phyloP scores from a whole-genome alignment of 2,329 filamentous ascomycete species.

The Chalaropsis ovoidea region DNA sequence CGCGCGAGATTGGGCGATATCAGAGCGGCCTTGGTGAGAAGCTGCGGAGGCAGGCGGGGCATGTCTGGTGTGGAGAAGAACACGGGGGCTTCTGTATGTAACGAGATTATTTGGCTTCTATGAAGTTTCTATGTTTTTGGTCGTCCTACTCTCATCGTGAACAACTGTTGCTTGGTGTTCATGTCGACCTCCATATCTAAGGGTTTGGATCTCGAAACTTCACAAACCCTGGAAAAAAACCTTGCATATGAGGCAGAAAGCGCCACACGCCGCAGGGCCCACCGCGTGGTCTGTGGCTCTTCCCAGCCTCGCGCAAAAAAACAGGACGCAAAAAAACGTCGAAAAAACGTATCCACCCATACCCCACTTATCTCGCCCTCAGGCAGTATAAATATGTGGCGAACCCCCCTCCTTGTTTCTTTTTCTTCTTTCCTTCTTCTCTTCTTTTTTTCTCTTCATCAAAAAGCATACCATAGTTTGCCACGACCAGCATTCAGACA shows the following conservation, averaged over 20 bases:
- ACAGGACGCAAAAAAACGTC: not conserved
- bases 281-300: not conserved
- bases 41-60: slow-evolving; percentile 52
- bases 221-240: not conserved
- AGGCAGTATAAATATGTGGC: slow-evolving; percentile 22
- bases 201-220: not conserved
- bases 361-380: not conserved
- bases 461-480: slow-evolving; percentile 27
- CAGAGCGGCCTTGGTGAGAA: slow-evolving; percentile 45
- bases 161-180: not conserved
- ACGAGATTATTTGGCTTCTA: no score
- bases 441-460: slow-evolving; percentile 25
- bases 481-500: slow-evolving; percentile 26
- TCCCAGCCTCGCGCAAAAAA: slow-evolving; percentile 8
- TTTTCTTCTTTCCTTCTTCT: slow-evolving; percentile 23
- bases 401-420: not conserved
- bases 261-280: not conserved
- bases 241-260: not conserved
- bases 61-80: slow-evolving; percentile 32
- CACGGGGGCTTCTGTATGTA: not conserved
- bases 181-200: not conserved
- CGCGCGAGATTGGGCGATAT: slow-evolving; percentile 47
- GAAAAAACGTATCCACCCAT: not conserved
- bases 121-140: no score
- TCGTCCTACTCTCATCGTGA: no score